phyloP scores from a whole-genome alignment of 2,329 filamentous ascomycete genomes.

The Botryotinia calthae region DNA sequence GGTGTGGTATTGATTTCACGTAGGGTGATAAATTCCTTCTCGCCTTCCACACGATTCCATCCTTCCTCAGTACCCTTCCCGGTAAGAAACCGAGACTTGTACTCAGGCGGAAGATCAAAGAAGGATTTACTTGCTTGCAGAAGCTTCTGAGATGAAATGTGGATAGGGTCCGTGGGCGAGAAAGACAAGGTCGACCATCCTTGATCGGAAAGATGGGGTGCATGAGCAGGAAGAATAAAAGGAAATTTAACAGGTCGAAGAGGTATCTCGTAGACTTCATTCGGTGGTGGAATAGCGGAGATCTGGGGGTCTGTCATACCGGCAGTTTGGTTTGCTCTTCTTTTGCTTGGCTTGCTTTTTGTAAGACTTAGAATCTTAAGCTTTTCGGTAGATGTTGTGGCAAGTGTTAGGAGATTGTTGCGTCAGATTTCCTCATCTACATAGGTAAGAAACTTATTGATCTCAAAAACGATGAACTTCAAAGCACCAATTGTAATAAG shows the following conservation, averaged over 20 bases:
- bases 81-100: conserved; percentile 31
- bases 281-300: not conserved
- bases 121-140: conserved; percentile 30
- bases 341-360: not conserved
- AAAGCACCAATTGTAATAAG: not conserved
- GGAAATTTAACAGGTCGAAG: conserved; percentile 25
- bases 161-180: conserved; percentile 22
- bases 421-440: not conserved
- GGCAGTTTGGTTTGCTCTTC: not conserved
- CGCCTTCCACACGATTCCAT: conserved; percentile 32
- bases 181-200: conserved; percentile 33
- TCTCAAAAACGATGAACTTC: too few relatives aligned
- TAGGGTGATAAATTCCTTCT: conserved; percentile 35
- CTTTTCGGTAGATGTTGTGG: not conserved
- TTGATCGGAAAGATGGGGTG: conserved; percentile 27
- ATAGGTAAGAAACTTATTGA: not conserved
- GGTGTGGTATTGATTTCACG: conserved; percentile 28
- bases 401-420: not conserved
- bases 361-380: not conserved
- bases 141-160: conserved; percentile 26
- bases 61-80: conserved; percentile 31
- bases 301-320: not conserved
- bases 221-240: conserved; percentile 25
- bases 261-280: not conserved
- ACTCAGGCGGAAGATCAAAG: conserved; percentile 28